Base-by-base conservation (phyloP, 2,329 filamentous ascomycete genomes). In the Daldinia sp. region DNA sequence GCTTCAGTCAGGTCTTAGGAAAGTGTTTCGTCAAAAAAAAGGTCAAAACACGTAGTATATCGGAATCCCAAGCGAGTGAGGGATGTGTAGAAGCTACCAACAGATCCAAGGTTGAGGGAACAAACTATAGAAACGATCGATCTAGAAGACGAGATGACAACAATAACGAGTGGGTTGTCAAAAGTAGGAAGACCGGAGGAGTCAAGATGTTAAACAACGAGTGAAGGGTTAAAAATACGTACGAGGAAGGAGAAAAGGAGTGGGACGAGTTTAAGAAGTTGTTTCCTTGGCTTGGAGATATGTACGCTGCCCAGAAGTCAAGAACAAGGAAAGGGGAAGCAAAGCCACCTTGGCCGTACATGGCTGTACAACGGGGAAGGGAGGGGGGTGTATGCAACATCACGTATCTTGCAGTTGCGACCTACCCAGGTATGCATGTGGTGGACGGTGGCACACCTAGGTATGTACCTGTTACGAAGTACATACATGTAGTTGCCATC, bases 121-220 rank as follows among this genome's bases (percentile, higher is more conserved):
- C 46, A 42, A 66, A 65, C 54, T 65, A 67, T 63, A 59, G 65
- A 57, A 66, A 61, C 28, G 37, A 67, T 58, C 63, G 60, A 57
- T 12, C 28, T 46, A 30, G 30, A 68, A 66, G 55, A 68, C 54
- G 65, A 56, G 58, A 70, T 61, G 69, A 71, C 72, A 75, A 73
- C 71, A 60, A 70, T 69, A 78, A 73, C 76, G 76, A 78, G 72
- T 73, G 75, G 73, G 71, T 71, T 75, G 75, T 72, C 67, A 70
- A 57, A 65, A 55, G 69, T 72, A 71, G 65, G 57, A 61, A 53
- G 68, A 72, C 23, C 20, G 20, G 20, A 2, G 33, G 42, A 42
- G 46, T 60, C 44, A 33, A 53, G 54, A 54, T 61, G 46, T 63
- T 28, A 56, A 72, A 65, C 63, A 76, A 71, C 69, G 73, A 75